Evolutionary conservation across 2,329 filamentous ascomycete species (phyloP).

Genomic region (Pseudocercospora vitis): DNA sequence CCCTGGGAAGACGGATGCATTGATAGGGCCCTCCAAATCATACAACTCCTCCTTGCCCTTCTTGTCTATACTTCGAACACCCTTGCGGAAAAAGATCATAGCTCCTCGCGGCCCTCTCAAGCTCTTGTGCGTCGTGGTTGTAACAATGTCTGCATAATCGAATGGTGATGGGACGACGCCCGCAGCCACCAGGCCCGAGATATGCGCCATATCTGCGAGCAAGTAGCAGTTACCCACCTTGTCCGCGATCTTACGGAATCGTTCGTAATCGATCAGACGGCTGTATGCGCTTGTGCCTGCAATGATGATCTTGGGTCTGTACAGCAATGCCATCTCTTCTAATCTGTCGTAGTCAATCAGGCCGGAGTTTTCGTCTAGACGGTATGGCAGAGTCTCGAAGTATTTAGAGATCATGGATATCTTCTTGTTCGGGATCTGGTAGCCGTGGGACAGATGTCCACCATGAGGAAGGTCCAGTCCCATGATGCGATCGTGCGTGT

Average conservation of each 20-base stretch:
- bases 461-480: slow-evolving; percentile 92
- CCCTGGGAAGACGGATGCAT: slow-evolving; percentile 93
- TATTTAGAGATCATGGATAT: slow-evolving; percentile 99
- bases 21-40: slow-evolving; percentile 90
- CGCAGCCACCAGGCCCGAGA: slow-evolving; percentile 89
- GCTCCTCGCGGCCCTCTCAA: slow-evolving; percentile 91
- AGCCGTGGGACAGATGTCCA: slow-evolving; percentile 93
- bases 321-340: slow-evolving; percentile 81
- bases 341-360: slow-evolving; percentile 93
- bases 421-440: slow-evolving; percentile 94
- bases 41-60: slow-evolving; percentile 76
- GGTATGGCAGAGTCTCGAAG: slow-evolving; percentile 96
- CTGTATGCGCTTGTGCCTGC: slow-evolving; percentile 95
- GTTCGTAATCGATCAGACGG: slow-evolving; percentile 89
- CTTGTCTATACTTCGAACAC: slow-evolving; percentile 75
- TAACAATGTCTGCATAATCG: slow-evolving; percentile 87
- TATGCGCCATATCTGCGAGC: slow-evolving; percentile 94
- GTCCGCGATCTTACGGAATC: slow-evolving; percentile 86
- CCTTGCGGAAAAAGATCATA: slow-evolving; percentile 98
- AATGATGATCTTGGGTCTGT: slow-evolving; percentile 93
- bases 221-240: slow-evolving; percentile 84
- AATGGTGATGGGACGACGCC: slow-evolving; percentile 91
- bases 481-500: slow-evolving; percentile 94
- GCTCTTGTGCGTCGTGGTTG: slow-evolving; percentile 97
- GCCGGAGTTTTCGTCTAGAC: slow-evolving; percentile 83